A percentile compares a stretch with the other conserved stretches of the same genome.
phyloP scores from a whole-genome alignment of 768 basidiomycete species.

The Rhodocollybia butyracea region DNA sequence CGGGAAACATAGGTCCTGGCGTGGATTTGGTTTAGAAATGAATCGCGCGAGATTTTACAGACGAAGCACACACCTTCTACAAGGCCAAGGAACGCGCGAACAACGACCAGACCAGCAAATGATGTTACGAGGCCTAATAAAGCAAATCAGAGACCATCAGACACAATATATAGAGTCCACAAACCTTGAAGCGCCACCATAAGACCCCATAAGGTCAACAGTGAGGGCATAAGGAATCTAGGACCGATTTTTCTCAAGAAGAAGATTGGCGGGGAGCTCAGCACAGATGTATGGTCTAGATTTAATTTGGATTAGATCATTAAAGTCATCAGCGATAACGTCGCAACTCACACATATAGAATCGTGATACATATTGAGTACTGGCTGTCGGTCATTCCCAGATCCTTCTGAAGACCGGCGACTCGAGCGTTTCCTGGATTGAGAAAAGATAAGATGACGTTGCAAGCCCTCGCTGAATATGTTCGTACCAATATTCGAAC shows the following conservation, averaged over 20 bases:
- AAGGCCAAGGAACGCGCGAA: slow-evolving; percentile 49
- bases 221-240: slow-evolving; percentile 41
- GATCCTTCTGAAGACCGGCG: slow-evolving; percentile 43
- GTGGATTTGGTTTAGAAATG: too few relatives aligned
- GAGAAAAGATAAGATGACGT: background rate
- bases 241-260: slow-evolving; percentile 46
- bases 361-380: slow-evolving; percentile 34
- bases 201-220: slow-evolving; percentile 50
- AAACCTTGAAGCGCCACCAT: slow-evolving; percentile 45
- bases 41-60: too few relatives aligned
- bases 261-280: slow-evolving; percentile 47
- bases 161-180: background rate
- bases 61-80: too few relatives aligned
- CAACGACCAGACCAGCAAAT: slow-evolving; percentile 45
- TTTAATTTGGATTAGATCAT: background rate
- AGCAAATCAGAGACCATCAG: too few relatives aligned
- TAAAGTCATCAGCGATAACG: slow-evolving; percentile 1
- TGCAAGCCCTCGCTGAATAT: background rate
- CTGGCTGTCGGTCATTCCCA: slow-evolving; percentile 34
- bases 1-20: slow-evolving; percentile 19
- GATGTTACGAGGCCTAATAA: slow-evolving; percentile 44
- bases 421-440: slow-evolving; percentile 40
- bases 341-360: slow-evolving; percentile 23
- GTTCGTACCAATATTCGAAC: slow-evolving; percentile 29
- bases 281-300: slow-evolving; percentile 38